Conservation (phyloP, 805 yeast genomes). For the Suhomyces prunicola region DNA sequence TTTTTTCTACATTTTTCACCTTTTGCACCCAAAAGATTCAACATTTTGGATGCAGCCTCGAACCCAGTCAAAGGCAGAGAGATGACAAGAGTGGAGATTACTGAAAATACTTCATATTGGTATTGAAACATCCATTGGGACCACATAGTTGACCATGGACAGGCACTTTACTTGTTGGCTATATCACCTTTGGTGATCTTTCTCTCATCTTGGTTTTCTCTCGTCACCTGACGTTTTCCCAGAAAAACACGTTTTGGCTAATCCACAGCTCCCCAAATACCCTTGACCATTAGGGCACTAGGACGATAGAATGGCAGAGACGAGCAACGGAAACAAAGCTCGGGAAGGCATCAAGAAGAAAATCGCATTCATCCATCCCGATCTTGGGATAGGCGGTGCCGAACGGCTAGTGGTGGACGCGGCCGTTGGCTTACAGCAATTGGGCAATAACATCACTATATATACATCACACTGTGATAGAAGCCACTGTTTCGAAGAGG, state of each 20-base stretch:
- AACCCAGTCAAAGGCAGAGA: too few relatives aligned
- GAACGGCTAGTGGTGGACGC: slow-evolving; percentile 96
- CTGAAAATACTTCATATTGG: too few relatives aligned
- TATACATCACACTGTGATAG: slow-evolving; percentile 90
- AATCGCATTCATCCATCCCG: slow-evolving; percentile 91
- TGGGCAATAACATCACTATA: slow-evolving; percentile 55
- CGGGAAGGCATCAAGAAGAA: neutral
- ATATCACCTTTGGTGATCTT: too few relatives aligned
- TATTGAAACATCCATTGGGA: too few relatives aligned
- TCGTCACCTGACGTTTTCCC: neutral
- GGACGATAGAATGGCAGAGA: neutral
- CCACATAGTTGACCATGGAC: too few relatives aligned
- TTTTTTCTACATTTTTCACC: neutral
- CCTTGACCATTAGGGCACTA: neutral
- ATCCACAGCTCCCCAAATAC: neutral
- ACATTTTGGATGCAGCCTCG: too few relatives aligned
- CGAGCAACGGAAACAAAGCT: neutral
- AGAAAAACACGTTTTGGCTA: neutral
- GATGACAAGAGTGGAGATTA: too few relatives aligned
- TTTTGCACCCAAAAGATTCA: neutral
- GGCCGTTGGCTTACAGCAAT: slow-evolving; percentile 77
- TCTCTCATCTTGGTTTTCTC: too few relatives aligned
- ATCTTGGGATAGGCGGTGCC: slow-evolving; percentile 96
- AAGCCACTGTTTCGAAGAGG: slow-evolving; percentile 88
- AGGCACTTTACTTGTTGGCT: too few relatives aligned